Evolutionary conservation across 2,329 filamentous ascomycete species (phyloP).

Genomic region (Neonectria faginata): DNA sequence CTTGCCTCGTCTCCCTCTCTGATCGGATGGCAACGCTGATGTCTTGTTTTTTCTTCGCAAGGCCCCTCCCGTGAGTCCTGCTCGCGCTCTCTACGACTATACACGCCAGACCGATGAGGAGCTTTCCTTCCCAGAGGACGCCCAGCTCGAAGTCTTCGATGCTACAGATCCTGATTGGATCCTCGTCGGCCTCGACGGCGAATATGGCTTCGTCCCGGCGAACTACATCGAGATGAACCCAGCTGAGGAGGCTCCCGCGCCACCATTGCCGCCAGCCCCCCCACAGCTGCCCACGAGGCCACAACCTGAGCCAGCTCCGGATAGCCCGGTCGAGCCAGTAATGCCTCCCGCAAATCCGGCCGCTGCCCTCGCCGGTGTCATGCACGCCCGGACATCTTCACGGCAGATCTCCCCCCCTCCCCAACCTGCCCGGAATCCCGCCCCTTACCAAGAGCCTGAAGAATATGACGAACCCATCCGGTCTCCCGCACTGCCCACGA

Average conservation of each 20-base stretch:
- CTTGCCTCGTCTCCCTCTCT: conserved; percentile 2
- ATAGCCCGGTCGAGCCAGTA: conserved; percentile 46
- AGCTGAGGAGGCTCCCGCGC: conserved; percentile 56
- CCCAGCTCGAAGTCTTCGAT: conserved; percentile 86
- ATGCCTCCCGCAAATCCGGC: conserved; percentile 58
- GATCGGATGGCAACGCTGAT: conserved; percentile 12
- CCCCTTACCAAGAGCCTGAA: conserved; percentile 44
- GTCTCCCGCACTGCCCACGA: conserved; percentile 56
- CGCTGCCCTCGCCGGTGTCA: conserved; percentile 66
- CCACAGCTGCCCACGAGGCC: conserved; percentile 61
- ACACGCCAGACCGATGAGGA: conserved; percentile 97
- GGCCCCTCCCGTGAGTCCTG: conserved; percentile 75
- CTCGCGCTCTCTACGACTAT: conserved; percentile 98
- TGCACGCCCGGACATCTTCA: conserved; percentile 60
- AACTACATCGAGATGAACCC: conserved; percentile 89
- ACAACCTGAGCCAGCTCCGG: conserved; percentile 48
- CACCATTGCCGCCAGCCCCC: conserved; percentile 51
- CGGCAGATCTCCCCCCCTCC: conserved; percentile 42
- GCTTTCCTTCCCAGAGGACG: conserved; percentile 93
- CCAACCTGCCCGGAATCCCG: conserved; percentile 44
- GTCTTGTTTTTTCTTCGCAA: conserved; percentile 49
- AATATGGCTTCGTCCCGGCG: conserved; percentile 93
- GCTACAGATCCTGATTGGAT: conserved; percentile 96
- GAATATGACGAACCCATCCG: conserved; percentile 48
- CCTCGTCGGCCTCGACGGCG: conserved; percentile 83